Evolutionary conservation across 2,329 filamentous ascomycete genomes (phyloP).

Genomic region (Fusarium cyanostomum): DNA sequence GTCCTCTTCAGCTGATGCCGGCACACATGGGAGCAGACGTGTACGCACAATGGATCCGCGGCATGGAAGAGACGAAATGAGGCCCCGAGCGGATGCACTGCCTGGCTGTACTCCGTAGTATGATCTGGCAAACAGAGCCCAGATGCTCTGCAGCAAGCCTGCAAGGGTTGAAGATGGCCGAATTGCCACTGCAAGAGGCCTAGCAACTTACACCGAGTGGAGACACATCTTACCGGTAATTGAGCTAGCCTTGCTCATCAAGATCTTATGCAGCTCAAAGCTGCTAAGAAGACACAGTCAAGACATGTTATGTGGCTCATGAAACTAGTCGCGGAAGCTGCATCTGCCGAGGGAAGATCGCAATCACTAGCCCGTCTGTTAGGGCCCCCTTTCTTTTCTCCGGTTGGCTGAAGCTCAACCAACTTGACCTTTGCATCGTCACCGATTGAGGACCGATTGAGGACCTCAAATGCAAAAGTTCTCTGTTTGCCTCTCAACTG

Average conservation of each 20-base stretch:
- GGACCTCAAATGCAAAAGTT: background rate
- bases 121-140: background rate
- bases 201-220: constrained; percentile 5
- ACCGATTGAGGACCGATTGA: background rate
- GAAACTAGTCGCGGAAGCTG: constrained; percentile 15
- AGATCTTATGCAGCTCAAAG: background rate
- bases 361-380: constrained; percentile 30
- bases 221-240: background rate
- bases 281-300: constrained; percentile 15
- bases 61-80: background rate
- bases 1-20: background rate
- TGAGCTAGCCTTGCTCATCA: background rate
- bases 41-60: background rate
- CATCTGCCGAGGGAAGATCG: constrained; percentile 36
- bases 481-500: background rate
- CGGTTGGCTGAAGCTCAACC: constrained; percentile 10
- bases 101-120: background rate
- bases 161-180: background rate
- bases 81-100: background rate
- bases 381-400: constrained; percentile 26
- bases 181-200: constrained; percentile 5
- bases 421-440: background rate
- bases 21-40: background rate
- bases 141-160: constrained; percentile 7
- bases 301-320: background rate